Percentiles rank a stretch among this genome's conserved stretches.
phyloP scores from a whole-genome alignment of 2,329 filamentous ascomycete species.

The Teratosphaeria nubilosa region DNA sequence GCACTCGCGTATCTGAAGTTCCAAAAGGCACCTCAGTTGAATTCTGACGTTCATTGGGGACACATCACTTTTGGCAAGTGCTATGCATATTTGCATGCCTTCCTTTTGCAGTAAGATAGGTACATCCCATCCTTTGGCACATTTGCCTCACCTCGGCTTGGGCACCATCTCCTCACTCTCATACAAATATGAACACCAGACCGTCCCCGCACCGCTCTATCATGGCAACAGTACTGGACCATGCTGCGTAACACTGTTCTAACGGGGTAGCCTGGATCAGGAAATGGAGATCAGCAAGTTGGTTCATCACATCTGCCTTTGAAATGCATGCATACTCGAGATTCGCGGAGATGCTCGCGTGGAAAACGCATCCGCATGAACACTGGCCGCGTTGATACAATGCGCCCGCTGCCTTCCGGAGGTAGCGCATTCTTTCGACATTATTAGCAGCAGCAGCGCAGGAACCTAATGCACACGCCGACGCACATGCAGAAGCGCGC shows the following conservation, averaged over 20 bases:
- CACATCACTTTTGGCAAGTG: background rate
- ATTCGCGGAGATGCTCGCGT: background rate
- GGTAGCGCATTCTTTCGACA: background rate
- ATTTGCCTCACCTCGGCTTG: too few species aligned
- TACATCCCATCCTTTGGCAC: too few species aligned
- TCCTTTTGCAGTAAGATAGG: too few species aligned
- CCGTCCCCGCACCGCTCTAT: slow-evolving; percentile 1
- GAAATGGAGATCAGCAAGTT: background rate
- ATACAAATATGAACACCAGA: slow-evolving; percentile 1
- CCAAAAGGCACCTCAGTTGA: background rate
- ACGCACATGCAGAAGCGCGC: background rate
- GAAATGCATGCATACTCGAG: background rate
- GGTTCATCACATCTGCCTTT: background rate
- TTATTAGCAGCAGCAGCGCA: background rate
- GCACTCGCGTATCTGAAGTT: background rate
- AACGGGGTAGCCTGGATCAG: slow-evolving; percentile 6
- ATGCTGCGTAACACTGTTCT: slow-evolving; percentile 1
- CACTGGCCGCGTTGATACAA: background rate
- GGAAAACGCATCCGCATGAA: background rate
- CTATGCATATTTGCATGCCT: background rate
- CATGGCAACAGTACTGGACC: slow-evolving; percentile 5
- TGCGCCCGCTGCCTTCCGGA: too few species aligned
- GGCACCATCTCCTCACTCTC: background rate
- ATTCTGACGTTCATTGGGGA: background rate
- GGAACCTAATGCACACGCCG: background rate